Evolutionary conservation across 352 stramenopile species (phyloP).

Genomic region (Poterioochromonas sp.): DNA sequence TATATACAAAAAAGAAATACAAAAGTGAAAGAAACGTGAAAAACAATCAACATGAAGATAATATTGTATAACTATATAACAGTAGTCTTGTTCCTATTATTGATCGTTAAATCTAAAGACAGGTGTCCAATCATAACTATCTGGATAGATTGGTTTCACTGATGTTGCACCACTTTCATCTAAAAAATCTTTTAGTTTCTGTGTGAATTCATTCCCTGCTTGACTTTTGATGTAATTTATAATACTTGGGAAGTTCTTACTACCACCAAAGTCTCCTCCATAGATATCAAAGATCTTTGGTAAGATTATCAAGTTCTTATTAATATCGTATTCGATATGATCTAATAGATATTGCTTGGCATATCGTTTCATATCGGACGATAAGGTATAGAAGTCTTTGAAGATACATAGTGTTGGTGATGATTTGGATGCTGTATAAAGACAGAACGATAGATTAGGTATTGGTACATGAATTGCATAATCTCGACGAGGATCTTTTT

Average conservation of each 20-base stretch:
- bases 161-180: background rate
- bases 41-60: no score
- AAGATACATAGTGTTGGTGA: slow-evolving; percentile 12
- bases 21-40: no score
- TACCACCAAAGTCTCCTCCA: slow-evolving; percentile 19
- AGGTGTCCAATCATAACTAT: slow-evolving; percentile 18
- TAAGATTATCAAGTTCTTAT: background rate
- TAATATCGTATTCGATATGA: background rate
- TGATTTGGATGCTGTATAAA: background rate
- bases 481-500: slow-evolving; percentile 9
- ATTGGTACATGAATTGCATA: slow-evolving; percentile 16
- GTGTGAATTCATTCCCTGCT: background rate
- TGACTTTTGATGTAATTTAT: background rate
- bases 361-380: slow-evolving; percentile 12
- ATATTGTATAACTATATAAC: no score
- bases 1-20: no score
- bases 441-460: slow-evolving; percentile 28
- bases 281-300: slow-evolving; percentile 2
- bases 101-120: no score
- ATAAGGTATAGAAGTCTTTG: background rate
- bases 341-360: background rate
- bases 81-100: no score
- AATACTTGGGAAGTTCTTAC: background rate
- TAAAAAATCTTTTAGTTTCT: background rate
- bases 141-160: background rate